Evolutionary conservation across 2,329 filamentous ascomycete species (phyloP), one percentile per base, ranked within the genome.

Genomic region (Cladosporium sp.): DNA sequence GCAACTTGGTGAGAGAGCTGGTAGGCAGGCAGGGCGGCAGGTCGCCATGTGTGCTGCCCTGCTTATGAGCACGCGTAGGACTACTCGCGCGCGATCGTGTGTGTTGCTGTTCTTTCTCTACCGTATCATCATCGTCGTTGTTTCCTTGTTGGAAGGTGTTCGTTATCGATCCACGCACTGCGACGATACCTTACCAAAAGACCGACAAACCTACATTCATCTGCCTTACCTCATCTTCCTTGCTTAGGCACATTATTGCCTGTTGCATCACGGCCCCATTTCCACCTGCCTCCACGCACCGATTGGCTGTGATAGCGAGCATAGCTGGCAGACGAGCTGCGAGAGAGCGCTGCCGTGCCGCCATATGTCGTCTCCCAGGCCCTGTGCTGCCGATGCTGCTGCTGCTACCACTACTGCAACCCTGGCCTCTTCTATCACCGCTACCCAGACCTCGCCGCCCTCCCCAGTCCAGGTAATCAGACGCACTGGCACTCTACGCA

Each of bases 181-280:
- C 8, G 40, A 11, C 40, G n/a, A 12, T 40, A 46, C 37, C 37
- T 10, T 40, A 18, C 16, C 35, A 40, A 40, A 18, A 18, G 14
- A 40, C 5, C 35, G 18, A 11, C 35, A 14, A 18, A 40, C 35
- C 35, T 18, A 18, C 35, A 16, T 40, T 5, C 7, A 40, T 18
- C 40, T n/a, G 40, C 40, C 40, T 46, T 46, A 29, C 18, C 56
- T 59, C 56, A 23, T n/a, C 26, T 26, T 46, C 56, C 37, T 59
- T 59, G 56, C 56, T 40, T 59, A 31, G 35, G 35, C 56, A 37
- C 37, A 29, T 56, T 21, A 23, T 31, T 57, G 21, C 23, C 56
- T 40, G 56, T 59, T 46, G 56, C 56, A 59, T 59, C 55, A 33
- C 56, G 56, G 56, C 56, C 40, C 56, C 56, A 31, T 40, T 37